A percentile compares a stretch with the other conserved stretches of the same genome.
These are phyloP conservation scores for Closterium sp. DNA, from an alignment of 139 green algal species.

Conservation along the genomic window DNA sequence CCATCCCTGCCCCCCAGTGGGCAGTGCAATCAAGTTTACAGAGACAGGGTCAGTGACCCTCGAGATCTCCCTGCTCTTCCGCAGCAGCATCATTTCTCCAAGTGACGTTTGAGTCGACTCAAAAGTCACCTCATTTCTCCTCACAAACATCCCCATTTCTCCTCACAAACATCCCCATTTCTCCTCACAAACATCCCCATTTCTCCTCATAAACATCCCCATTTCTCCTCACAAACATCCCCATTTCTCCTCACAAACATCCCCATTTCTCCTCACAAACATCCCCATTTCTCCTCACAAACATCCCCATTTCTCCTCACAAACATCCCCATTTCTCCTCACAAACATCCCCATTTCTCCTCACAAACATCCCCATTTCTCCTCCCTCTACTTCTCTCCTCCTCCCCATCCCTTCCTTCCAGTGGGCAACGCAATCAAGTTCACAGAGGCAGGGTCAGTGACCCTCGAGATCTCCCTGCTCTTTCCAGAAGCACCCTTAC, in stretches of 20 bases:
- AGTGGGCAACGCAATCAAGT: slow-evolving; percentile 74
- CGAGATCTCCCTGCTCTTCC: slow-evolving; percentile 1
- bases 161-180: too few relatives aligned
- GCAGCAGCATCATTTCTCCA: slow-evolving; percentile 26
- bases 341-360: neutral
- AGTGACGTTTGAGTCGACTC: too few relatives aligned
- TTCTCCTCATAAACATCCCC: too few relatives aligned
- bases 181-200: neutral
- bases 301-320: too few relatives aligned
- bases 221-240: too few relatives aligned
- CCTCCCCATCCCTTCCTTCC: neutral
- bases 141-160: neutral
- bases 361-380: neutral
- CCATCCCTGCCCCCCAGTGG: neutral
- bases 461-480: neutral
- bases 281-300: neutral
- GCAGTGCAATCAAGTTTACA: slow-evolving; percentile 81
- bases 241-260: too few relatives aligned
- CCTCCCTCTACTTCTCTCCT: too few relatives aligned
- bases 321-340: neutral
- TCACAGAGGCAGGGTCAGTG: slow-evolving; percentile 63
- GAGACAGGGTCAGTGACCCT: slow-evolving; percentile 50
- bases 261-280: too few relatives aligned
- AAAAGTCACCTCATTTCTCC: too few relatives aligned
- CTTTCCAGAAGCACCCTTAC: neutral